Conservation (phyloP, 2,329 filamentous ascomycete species). For the Cladobotryum mycophilum region DNA sequence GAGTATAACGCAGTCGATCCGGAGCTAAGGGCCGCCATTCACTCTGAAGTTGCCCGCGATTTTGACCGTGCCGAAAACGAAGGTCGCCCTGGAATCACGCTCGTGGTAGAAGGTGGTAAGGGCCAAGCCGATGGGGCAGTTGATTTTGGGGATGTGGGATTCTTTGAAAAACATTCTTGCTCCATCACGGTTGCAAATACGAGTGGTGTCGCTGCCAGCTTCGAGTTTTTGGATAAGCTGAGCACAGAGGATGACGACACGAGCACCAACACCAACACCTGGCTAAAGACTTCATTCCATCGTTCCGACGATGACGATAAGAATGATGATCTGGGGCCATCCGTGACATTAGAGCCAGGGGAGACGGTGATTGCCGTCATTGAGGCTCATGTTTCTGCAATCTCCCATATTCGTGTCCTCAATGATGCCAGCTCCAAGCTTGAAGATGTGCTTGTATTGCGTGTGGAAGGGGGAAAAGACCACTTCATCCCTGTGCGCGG, state of each 20-base stretch:
- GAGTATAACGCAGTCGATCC: constrained; percentile 83
- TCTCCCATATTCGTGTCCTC: constrained; percentile 59
- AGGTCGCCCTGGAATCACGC: constrained; percentile 70
- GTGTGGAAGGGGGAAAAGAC: constrained; percentile 77
- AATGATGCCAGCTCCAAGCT: constrained; percentile 62
- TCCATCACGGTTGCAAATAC: constrained; percentile 88
- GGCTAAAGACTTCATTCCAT: constrained; percentile 66
- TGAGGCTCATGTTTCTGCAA: constrained; percentile 57
- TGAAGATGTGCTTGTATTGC: constrained; percentile 83
- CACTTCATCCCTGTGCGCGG: constrained; percentile 82
- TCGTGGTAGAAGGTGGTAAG: constrained; percentile 62
- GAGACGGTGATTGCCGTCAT: constrained; percentile 70
- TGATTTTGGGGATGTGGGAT: constrained; percentile 71
- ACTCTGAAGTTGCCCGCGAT: constrained; percentile 80
- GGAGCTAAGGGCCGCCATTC: constrained; percentile 73
- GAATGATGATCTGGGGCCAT: constrained; percentile 29
- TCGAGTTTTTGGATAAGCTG: constrained; percentile 73
- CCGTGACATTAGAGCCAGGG: constrained; percentile 72
- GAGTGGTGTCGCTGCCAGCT: constrained; percentile 69
- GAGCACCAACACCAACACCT: constrained; percentile 41
- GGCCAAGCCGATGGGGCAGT: constrained; percentile 50
- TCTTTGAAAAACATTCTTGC: constrained; percentile 57
- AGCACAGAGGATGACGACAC: constrained; percentile 35
- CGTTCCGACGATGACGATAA: constrained; percentile 29
- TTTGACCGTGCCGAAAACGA: constrained; percentile 91